These are phyloP conservation scores for Aspergillus jensenii DNA, from an alignment of 2,329 filamentous ascomycete species.

Conservation along the genomic window DNA sequence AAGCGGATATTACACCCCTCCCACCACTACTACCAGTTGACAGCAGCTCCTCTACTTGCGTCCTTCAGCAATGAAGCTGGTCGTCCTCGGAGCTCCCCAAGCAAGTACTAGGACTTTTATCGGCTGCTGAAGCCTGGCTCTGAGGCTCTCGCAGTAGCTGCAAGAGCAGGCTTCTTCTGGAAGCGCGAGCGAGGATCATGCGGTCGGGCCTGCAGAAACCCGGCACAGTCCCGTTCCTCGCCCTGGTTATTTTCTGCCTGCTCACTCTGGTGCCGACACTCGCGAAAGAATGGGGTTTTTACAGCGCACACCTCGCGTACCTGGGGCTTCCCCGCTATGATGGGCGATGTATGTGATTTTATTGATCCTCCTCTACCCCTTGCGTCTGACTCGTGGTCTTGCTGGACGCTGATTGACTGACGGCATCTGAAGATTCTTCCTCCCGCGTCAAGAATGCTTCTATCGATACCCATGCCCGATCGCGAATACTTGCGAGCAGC, in stretches of 20 bases:
- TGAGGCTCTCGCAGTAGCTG: conserved; percentile 3
- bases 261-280: conserved; percentile 35
- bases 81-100: conserved; percentile 6
- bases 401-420: background rate
- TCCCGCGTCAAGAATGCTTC: conserved; percentile 27
- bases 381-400: background rate
- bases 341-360: conserved; percentile 26
- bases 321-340: conserved; percentile 23
- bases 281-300: conserved; percentile 28
- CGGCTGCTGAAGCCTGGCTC: conserved; percentile 5
- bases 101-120: conserved; percentile 12
- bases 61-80: conserved; percentile 18
- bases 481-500: conserved; percentile 16
- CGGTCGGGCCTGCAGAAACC: conserved; percentile 35
- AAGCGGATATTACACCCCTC: background rate
- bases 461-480: conserved; percentile 13
- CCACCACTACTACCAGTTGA: background rate
- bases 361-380: background rate
- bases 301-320: conserved; percentile 29
- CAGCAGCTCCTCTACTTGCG: background rate
- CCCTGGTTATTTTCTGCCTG: conserved; percentile 33
- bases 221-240: conserved; percentile 35
- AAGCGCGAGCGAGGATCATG: conserved; percentile 28
- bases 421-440: conserved; percentile 19
- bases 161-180: conserved; percentile 6